Conservation (phyloP, 805 yeast species). For the Ogataea polymorpha region DNA sequence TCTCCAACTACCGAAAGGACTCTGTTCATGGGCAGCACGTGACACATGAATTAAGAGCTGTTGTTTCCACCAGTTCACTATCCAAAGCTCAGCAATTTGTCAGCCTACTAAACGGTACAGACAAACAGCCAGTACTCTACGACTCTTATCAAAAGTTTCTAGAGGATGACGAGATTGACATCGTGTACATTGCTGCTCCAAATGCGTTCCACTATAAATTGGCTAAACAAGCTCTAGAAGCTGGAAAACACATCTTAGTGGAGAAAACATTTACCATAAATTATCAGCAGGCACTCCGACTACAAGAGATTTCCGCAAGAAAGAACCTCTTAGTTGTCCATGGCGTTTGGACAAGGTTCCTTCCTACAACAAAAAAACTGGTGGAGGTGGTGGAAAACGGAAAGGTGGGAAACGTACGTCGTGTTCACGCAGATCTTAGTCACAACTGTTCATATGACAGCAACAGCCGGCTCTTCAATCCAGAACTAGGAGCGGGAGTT, state of each 20-base stretch:
- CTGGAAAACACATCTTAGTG: constrained; percentile 48
- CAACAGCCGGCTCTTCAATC: constrained; percentile 36
- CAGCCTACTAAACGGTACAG: constrained; percentile 5
- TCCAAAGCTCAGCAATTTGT: constrained; percentile 27
- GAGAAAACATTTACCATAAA: constrained; percentile 57
- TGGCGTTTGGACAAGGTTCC: constrained; percentile 54
- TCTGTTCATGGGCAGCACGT: constrained; percentile 17
- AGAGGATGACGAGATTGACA: constrained; percentile 38
- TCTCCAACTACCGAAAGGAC: constrained; percentile 22
- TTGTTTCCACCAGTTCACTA: constrained; percentile 37
- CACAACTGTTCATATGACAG: constrained; percentile 5
- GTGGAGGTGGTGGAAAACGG: constrained; percentile 31
- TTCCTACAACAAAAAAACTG: constrained; percentile 41
- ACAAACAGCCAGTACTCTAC: constrained; percentile 5
- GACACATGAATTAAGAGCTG: constrained; percentile 36
- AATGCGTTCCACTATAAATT: constrained; percentile 47
- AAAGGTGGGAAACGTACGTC: constrained; percentile 42
- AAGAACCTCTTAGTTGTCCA: constrained; percentile 50
- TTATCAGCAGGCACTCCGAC: constrained; percentile 39
- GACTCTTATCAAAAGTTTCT: constrained; percentile 40
- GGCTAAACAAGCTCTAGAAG: constrained; percentile 39
- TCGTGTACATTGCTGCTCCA: constrained; percentile 53
- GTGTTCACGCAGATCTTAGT: constrained; percentile 42
- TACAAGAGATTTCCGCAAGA: constrained; percentile 41
- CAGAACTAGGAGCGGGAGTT: constrained; percentile 54